Percentiles rank a stretch among this genome's conserved stretches.
Evolutionary conservation across 2,329 filamentous ascomycete species (phyloP).

Genomic region (Emmonsia crescens): DNA sequence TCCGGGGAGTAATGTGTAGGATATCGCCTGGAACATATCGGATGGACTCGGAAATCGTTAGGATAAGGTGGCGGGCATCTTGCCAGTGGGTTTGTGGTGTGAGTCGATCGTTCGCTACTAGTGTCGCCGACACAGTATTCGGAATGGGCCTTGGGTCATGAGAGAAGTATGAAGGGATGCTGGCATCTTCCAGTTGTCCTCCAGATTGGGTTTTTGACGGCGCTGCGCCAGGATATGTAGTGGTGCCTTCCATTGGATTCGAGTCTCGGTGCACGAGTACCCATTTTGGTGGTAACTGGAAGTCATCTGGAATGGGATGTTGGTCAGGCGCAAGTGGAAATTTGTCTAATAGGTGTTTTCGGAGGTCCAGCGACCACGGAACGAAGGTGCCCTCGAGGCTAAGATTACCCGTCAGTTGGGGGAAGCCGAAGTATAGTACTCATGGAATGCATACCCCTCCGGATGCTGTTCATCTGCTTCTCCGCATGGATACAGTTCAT

Average conservation of each 20-base stretch:
- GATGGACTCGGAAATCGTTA: constrained; percentile 39
- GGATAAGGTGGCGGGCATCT: constrained; percentile 72
- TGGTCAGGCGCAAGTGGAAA: constrained; percentile 60
- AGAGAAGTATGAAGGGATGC: not conserved
- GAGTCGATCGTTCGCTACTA: constrained; percentile 59
- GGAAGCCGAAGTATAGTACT: not conserved
- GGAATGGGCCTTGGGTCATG: constrained; percentile 48
- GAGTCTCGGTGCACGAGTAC: constrained; percentile 29
- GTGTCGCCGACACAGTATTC: constrained; percentile 43
- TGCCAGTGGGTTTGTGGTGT: constrained; percentile 78
- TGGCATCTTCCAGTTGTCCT: constrained; percentile 4
- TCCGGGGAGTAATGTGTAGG: constrained; percentile 74
- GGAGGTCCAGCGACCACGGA: constrained; percentile 62
- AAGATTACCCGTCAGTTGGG: not conserved
- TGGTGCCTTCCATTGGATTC: constrained; percentile 8
- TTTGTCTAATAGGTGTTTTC: constrained; percentile 52
- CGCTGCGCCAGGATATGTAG: not conserved
- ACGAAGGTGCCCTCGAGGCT: constrained; percentile 75
- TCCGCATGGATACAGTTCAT: constrained; percentile 62
- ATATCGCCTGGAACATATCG: constrained; percentile 64
- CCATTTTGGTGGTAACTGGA: constrained; percentile 67
- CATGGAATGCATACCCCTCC: constrained; percentile 57
- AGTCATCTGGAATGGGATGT: constrained; percentile 60
- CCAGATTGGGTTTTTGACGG: not conserved
- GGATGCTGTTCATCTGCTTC: constrained; percentile 91